phyloP scores from a whole-genome alignment of 2,329 filamentous ascomycete genomes.

The Colletotrichum graminicola region DNA sequence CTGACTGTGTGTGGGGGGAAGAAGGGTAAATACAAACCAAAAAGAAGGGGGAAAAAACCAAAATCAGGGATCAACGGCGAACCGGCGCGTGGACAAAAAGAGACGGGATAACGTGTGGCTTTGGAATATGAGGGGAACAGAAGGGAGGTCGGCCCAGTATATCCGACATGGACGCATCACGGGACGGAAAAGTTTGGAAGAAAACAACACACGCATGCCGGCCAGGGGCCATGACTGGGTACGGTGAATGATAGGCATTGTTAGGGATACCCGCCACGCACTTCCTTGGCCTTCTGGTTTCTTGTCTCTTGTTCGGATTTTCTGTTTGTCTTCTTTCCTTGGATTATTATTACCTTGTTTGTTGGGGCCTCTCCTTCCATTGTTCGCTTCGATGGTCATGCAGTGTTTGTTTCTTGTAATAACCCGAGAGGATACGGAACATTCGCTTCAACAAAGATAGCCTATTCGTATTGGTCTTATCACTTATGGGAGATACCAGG shows the following conservation, averaged over 20 bases:
- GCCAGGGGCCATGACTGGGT: conserved; percentile 14
- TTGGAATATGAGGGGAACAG: conserved; percentile 12
- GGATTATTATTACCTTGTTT: conserved; percentile 31
- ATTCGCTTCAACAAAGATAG: conserved; percentile 41
- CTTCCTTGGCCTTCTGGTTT: conserved; percentile 7
- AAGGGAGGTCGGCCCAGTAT: conserved; percentile 19
- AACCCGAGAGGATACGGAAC: conserved; percentile 35
- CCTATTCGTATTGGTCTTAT: not conserved
- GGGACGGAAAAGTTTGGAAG: conserved; percentile 37
- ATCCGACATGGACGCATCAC: conserved; percentile 12
- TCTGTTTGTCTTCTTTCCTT: conserved; percentile 36
- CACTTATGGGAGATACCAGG: not conserved
- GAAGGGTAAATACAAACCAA: not conserved
- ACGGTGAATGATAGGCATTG: conserved; percentile 37
- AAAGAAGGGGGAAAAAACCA: not conserved
- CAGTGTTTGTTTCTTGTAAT: conserved; percentile 26
- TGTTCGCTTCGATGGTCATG: conserved; percentile 35
- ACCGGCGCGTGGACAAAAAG: conserved; percentile 29
- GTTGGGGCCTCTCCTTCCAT: conserved; percentile 11
- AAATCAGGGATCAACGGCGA: conserved; percentile 28
- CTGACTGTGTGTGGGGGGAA: conserved; percentile 15
- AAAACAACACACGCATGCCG: conserved; percentile 4
- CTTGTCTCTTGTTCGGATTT: conserved; percentile 38
- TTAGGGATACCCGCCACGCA: conserved; percentile 40
- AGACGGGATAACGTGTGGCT: conserved; percentile 18